These are phyloP conservation scores for Platismatia glauca DNA, from an alignment of 495 filamentous ascomycete species.

Conservation along the genomic window DNA sequence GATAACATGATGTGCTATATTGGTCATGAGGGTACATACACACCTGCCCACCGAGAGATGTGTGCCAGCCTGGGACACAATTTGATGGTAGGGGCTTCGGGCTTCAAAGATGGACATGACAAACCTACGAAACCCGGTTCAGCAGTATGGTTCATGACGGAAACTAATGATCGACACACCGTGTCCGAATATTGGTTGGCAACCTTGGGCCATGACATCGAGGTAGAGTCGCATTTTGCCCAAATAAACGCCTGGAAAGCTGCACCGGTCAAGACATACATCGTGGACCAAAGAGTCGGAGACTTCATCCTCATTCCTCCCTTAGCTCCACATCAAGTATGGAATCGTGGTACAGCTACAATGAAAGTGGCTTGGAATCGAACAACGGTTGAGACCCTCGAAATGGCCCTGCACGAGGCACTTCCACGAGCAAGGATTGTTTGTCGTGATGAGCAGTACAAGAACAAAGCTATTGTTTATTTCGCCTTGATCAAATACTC, in stretches of 20 bases:
- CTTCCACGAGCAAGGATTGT: constrained; percentile 80
- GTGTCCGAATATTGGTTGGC: constrained; percentile 90
- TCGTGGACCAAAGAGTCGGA: constrained; percentile 86
- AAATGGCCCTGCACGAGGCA: constrained; percentile 75
- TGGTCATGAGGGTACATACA: constrained; percentile 95
- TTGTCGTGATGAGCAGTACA: constrained; percentile 98
- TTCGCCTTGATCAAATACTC: constrained; percentile 74
- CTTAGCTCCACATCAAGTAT: constrained; percentile 93
- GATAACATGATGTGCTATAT: constrained; percentile 98
- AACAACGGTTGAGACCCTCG: constrained; percentile 84
- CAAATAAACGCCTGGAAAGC: constrained; percentile 87
- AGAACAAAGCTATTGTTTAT: constrained; percentile 91
- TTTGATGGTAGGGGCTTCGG: constrained; percentile 89
- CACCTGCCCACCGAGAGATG: constrained; percentile 94
- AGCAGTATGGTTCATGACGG: constrained; percentile 98
- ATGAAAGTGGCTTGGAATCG: constrained; percentile 98
- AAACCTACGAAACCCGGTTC: constrained; percentile 68
- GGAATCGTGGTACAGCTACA: constrained; percentile 91
- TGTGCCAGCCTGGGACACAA: constrained; percentile 93
- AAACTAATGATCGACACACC: constrained; percentile 74
- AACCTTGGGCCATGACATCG: constrained; percentile 85
- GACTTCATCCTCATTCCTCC: constrained; percentile 96
- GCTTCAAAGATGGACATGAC: constrained; percentile 45
- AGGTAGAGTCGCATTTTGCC: constrained; percentile 92
- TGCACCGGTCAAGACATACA: constrained; percentile 82